Conservation (phyloP, 139 green algal genomes). For the Diplosphaera chodatii region DNA sequence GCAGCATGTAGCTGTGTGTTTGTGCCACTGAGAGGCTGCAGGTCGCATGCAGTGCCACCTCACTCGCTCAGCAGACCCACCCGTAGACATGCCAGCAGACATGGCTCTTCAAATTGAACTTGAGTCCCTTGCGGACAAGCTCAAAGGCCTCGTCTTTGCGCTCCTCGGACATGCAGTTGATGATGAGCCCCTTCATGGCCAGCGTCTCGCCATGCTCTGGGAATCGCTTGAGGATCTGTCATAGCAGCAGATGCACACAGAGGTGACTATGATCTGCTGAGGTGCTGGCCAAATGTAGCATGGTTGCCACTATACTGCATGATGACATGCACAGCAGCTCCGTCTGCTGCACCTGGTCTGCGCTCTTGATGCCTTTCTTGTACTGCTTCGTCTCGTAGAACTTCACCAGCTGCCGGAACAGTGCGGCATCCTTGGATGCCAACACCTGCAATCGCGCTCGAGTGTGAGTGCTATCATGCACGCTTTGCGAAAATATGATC, state of each 20-base stretch:
- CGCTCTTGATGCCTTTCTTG: slow-evolving; percentile 95
- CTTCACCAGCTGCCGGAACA: slow-evolving; percentile 80
- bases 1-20: too few species aligned
- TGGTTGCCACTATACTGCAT: too few species aligned
- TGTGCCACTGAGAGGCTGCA: too few species aligned
- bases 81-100: slow-evolving; percentile 99
- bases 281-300: too few species aligned
- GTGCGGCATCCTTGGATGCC: slow-evolving; percentile 62
- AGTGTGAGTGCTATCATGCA: too few species aligned
- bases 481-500: too few species aligned
- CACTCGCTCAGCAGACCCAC: too few species aligned
- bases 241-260: too few species aligned
- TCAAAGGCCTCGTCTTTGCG: slow-evolving; percentile 91
- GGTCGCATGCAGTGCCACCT: too few species aligned
- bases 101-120: slow-evolving; percentile 80
- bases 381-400: slow-evolving; percentile 96
- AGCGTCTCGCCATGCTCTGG: slow-evolving; percentile 96
- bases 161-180: slow-evolving; percentile 67
- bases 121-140: slow-evolving; percentile 82
- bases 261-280: too few species aligned
- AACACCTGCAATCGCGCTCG: too few species aligned
- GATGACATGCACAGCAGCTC: too few species aligned
- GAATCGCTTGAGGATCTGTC: slow-evolving; percentile 93
- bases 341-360: slow-evolving; percentile 71
- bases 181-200: slow-evolving; percentile 92